A percentile compares a stretch with the other conserved stretches of the same genome.
Conservation (phyloP, 371 early-diverging fungal species). For the Phascolomyces articulosus region DNA sequence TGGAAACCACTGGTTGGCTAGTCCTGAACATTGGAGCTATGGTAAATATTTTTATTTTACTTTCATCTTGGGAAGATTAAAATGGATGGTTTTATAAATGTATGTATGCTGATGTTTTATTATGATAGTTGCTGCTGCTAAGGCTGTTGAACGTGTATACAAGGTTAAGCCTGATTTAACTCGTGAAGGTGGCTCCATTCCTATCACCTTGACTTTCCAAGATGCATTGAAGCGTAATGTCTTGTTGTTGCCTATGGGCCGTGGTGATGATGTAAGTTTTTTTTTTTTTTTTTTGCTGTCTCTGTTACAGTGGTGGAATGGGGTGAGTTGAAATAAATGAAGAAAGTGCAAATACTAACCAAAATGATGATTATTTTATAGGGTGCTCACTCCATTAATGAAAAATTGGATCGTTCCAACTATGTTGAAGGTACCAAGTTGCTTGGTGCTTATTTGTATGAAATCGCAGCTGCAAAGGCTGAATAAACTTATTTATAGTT, state of each 20-base stretch:
- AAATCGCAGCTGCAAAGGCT: constrained; percentile 57
- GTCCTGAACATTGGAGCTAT: constrained; percentile 91
- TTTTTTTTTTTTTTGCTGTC: neutral
- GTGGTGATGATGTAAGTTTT: constrained; percentile 74
- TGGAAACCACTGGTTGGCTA: constrained; percentile 94
- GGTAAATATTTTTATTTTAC: constrained; percentile 43
- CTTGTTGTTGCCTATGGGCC: constrained; percentile 92
- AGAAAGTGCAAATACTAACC: neutral
- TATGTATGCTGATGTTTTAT: neutral
- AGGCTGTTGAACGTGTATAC: constrained; percentile 90
- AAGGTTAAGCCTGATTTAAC: constrained; percentile 92
- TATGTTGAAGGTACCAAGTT: constrained; percentile 95
- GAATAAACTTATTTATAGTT: neutral
- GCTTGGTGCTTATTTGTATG: constrained; percentile 88
- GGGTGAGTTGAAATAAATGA: no score
- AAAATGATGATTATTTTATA: constrained; percentile 17
- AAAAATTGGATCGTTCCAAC: constrained; percentile 92
- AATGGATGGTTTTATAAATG: no score
- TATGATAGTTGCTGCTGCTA: constrained; percentile 16
- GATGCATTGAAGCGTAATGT: constrained; percentile 91
- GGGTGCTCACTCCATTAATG: constrained; percentile 98
- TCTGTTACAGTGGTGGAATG: no score
- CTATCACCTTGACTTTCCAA: constrained; percentile 97
- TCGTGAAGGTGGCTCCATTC: constrained; percentile 97
- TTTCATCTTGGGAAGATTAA: no score